Percentiles rank a stretch among this genome's conserved stretches.
phyloP scores from a whole-genome alignment of 73 alveolate genomes.

The Halteria grandinella region DNA sequence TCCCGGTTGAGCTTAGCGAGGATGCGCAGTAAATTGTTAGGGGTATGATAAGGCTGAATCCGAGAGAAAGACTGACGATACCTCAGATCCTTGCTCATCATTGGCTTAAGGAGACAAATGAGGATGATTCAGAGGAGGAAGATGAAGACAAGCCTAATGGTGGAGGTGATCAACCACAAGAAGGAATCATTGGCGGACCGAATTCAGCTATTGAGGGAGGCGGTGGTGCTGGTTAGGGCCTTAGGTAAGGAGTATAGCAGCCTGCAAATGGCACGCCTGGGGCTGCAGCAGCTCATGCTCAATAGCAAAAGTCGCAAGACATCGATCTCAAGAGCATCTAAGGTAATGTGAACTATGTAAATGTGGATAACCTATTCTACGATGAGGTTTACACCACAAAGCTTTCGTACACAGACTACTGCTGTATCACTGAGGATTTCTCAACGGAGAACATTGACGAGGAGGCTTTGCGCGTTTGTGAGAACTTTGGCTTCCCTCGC shows the following conservation, averaged over 20 bases:
- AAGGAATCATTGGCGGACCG: background rate
- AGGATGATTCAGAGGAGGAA: conserved; percentile 71
- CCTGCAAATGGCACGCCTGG: too few species aligned
- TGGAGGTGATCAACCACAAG: background rate
- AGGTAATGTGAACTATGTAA: conserved; percentile 57
- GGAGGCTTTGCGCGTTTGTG: conserved; percentile 47
- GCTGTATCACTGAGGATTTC: conserved; percentile 57
- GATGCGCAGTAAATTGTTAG: conserved; percentile 36
- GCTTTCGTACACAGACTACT: conserved; percentile 54
- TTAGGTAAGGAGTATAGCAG: too few species aligned
- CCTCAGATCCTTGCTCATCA: conserved; percentile 86
- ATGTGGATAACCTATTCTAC: conserved; percentile 56
- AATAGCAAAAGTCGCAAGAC: conserved; percentile 26
- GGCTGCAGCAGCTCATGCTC: too few species aligned
- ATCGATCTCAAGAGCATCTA: conserved; percentile 55
- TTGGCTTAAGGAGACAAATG: conserved; percentile 83
- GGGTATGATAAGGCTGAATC: conserved; percentile 64
- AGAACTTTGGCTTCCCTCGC: conserved; percentile 64
- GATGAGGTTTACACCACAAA: conserved; percentile 52
- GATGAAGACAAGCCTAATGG: conserved; percentile 20
- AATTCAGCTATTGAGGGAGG: too few species aligned
- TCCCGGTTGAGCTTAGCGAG: conserved; percentile 46
- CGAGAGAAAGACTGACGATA: conserved; percentile 77
- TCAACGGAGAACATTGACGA: conserved; percentile 58
- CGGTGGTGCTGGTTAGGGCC: too few species aligned